Evolutionary conservation across 805 yeast genomes (phyloP).

Genomic region (Schwanniomyces polymorphus): DNA sequence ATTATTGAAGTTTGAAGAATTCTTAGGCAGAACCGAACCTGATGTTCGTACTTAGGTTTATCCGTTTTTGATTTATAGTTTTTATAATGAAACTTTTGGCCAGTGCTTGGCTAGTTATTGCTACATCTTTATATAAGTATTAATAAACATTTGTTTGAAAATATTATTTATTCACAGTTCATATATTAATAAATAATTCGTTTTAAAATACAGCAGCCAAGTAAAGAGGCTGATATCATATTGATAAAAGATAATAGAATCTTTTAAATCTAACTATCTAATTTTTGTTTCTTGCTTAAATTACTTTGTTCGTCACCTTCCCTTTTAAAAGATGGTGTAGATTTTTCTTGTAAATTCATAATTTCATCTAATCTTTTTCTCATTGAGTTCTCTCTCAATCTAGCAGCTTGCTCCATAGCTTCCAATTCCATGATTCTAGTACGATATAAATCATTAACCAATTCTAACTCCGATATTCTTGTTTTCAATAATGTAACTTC

Average conservation of each 20-base stretch:
- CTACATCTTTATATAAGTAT: neutral
- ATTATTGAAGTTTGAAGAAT: constrained; percentile 70
- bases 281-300: constrained; percentile 11
- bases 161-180: neutral
- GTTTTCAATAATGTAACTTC: constrained; percentile 56
- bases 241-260: too few species aligned
- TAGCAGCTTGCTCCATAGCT: constrained; percentile 57
- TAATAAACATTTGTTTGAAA: neutral
- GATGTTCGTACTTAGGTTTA: constrained; percentile 71
- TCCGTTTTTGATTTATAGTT: neutral
- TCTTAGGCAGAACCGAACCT: constrained; percentile 80
- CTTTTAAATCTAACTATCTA: constrained; percentile 4
- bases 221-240: neutral
- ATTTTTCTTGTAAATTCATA: constrained; percentile 24
- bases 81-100: neutral
- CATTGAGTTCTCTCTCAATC: constrained; percentile 49
- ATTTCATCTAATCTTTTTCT: constrained; percentile 50
- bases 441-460: constrained; percentile 85
- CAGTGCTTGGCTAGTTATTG: neutral
- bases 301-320: constrained; percentile 18
- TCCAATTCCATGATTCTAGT: constrained; percentile 84
- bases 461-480: constrained; percentile 81
- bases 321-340: constrained; percentile 19
- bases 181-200: neutral
- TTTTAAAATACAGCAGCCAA: neutral